phyloP scores from a whole-genome alignment of 768 basidiomycete genomes.

The Boletus huronensis region DNA sequence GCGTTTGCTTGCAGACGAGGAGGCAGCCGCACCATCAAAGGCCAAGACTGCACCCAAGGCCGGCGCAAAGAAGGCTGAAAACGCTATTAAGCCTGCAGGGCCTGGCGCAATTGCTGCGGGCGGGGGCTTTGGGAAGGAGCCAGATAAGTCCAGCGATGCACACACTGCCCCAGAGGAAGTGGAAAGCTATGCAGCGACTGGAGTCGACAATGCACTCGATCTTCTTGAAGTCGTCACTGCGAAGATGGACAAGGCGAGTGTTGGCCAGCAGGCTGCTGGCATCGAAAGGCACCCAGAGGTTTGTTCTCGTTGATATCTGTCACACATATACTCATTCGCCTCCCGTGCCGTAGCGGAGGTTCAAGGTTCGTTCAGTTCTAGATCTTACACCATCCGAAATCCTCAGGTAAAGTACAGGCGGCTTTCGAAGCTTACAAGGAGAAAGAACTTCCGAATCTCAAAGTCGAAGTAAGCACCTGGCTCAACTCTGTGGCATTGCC shows the following conservation, averaged over 20 bases:
- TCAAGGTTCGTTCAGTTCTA: slow-evolving; percentile 55
- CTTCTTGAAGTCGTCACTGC: slow-evolving; percentile 84
- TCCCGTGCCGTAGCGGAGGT: slow-evolving; percentile 60
- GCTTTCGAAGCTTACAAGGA: slow-evolving; percentile 92
- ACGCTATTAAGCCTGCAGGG: slow-evolving; percentile 62
- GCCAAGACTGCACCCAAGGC: slow-evolving; percentile 64
- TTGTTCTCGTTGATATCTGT: slow-evolving; percentile 21
- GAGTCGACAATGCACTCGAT: slow-evolving; percentile 88
- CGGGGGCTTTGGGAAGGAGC: slow-evolving; percentile 38
- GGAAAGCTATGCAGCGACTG: slow-evolving; percentile 78
- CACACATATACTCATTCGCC: slow-evolving; percentile 10
- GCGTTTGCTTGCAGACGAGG: slow-evolving; percentile 84
- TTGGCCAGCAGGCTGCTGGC: slow-evolving; percentile 81
- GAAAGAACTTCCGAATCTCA: slow-evolving; percentile 74
- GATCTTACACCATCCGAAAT: not conserved
- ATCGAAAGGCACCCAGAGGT: slow-evolving; percentile 94
- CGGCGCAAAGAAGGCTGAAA: slow-evolving; percentile 50
- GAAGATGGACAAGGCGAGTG: slow-evolving; percentile 89
- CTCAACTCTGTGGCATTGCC: not conserved
- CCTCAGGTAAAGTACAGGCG: slow-evolving; percentile 42
- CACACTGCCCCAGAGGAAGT: slow-evolving; percentile 35
- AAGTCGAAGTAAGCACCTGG: slow-evolving; percentile 58
- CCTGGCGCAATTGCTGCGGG: slow-evolving; percentile 85
- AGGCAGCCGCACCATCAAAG: slow-evolving; percentile 56
- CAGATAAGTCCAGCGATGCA: slow-evolving; percentile 26